Base-by-base conservation (phyloP, 805 yeast species). In the Saccharomyces eubayanus region DNA sequence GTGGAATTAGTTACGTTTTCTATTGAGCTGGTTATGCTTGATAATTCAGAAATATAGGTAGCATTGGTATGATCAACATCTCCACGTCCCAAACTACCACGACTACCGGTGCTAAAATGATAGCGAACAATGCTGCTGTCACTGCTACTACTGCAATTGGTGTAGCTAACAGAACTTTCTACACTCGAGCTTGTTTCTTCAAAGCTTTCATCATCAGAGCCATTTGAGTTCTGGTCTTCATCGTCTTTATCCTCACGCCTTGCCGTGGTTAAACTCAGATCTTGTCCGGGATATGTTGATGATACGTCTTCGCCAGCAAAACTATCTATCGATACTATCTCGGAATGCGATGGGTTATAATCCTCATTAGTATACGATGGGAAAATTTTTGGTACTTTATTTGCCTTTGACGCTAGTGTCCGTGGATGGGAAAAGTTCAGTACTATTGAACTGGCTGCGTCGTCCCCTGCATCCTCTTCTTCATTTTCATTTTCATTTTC, bases 301-400 rank as follows among this genome's bases (percentile, higher is more conserved):
- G 57, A 55, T 31, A 24, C 20, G 20, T 52, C 57, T 28, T 52
- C 55, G 21, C 54, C 55, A 30, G 56, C 54, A 49, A 40, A 64
- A 53, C 68, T 64, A 36, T 59, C 59, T 5, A 64, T 60, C 5
- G 68, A 64, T n/a, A 57, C 59, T 28, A 58, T 53, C 28, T 63
- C 66, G 20, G 67, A 62, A 27, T 48, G 53, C 2, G 57, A 56
- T 14, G 66, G 65, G 20, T 61, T 53, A 31, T 51, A 53, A 6
- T 43, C 21, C 24, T 31, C 46, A 40, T 45, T 27, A 28, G 27
- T 46, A 47, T 31, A 14, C 16, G 43, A 40, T 21, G 40, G 20
- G 11, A 48, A 31, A 21, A 48, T 36, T 48, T 48, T 48, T 28
- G 31, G 43, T 12, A 48, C 20, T 48, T n/a, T 14, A 28, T 24